These are phyloP conservation scores for Coniosporium apollinis DNA, from an alignment of 495 filamentous ascomycete species.

Conservation along the genomic window DNA sequence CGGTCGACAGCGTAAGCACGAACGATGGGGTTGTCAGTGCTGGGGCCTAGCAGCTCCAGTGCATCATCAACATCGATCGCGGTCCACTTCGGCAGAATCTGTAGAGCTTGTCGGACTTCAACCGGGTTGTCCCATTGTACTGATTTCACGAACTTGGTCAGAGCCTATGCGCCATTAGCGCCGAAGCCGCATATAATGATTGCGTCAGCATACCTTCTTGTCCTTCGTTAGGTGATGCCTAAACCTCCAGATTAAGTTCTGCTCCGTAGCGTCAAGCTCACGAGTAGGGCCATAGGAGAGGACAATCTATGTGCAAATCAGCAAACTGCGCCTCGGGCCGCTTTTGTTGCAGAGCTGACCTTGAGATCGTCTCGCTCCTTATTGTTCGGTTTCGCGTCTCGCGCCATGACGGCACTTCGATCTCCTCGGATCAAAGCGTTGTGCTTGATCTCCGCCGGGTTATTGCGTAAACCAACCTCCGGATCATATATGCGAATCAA, in stretches of 20 bases:
- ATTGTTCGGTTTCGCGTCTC: conserved; percentile 90
- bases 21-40: conserved; percentile 74
- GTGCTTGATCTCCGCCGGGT: conserved; percentile 92
- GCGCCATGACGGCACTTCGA: conserved; percentile 79
- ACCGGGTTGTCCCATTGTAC: conserved; percentile 82
- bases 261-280: conserved; percentile 70
- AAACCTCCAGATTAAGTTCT: conserved; percentile 94
- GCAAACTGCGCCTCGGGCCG: not conserved
- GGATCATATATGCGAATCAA: conserved; percentile 84
- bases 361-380: conserved; percentile 91
- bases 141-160: conserved; percentile 96
- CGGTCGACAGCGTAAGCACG: conserved; percentile 87
- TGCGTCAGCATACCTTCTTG: conserved; percentile 36
- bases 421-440: conserved; percentile 79
- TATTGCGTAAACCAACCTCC: conserved; percentile 72
- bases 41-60: conserved; percentile 80
- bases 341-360: conserved; percentile 8
- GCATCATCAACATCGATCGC: conserved; percentile 97
- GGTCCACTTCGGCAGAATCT: conserved; percentile 84
- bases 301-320: conserved; percentile 30
- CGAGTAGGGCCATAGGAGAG: conserved; percentile 89
- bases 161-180: conserved; percentile 27
- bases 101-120: conserved; percentile 76
- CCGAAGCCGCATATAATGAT: not conserved
- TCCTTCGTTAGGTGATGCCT: conserved; percentile 82